Base-by-base conservation (phyloP, 2,329 filamentous ascomycete species). In the Colletotrichum sp. region DNA sequence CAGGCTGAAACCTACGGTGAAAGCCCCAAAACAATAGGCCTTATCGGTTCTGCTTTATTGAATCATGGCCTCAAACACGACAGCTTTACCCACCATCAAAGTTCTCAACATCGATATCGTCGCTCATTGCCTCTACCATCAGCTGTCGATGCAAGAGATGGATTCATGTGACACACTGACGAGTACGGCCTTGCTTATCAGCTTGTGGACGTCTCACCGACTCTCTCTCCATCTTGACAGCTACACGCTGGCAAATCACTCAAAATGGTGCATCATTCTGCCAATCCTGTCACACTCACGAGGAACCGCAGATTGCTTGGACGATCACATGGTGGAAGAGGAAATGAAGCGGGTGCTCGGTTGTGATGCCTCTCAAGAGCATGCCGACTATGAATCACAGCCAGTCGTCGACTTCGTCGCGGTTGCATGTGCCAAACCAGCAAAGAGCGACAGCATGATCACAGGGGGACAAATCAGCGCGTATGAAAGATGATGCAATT, bases 161-260 rank as follows among this genome's bases (percentile, higher is more conserved):
- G 22, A 11, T 25, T 55, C 12, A 55, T 55, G 19, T 25, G 48
- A 55, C 48, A 55, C n/a, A 1, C 5, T 19, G n/a, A 55, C n/a
- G 22, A 55, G 19, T 25, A 55, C 48, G 4, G n/a, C 48, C 48
- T 55, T 55, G 22, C 25, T 34, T 48, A 7, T 66, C 36, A 30
- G 15, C 8, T 22, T 70, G 76, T 36, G 48, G 70, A 19, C 48
- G 55, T 48, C 64, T 52, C 36, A 30, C 25, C 2, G 66, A 71
- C 30, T 55, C n/a, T 55, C 48, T 13, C 65, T 67, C 39, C 69
- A 76, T 52, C 69, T 75, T 27, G 69, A 72, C 25, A 73, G 66
- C 65, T 27, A 66, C 61, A 48, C 32, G 65, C 16, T 28, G 48
- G 22, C 30, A 66, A 36, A 57, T 3, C 22, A 48, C 32, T 28